Conservation (phyloP, 2,329 filamentous ascomycete species). For the Diaporthe amygdali region DNA sequence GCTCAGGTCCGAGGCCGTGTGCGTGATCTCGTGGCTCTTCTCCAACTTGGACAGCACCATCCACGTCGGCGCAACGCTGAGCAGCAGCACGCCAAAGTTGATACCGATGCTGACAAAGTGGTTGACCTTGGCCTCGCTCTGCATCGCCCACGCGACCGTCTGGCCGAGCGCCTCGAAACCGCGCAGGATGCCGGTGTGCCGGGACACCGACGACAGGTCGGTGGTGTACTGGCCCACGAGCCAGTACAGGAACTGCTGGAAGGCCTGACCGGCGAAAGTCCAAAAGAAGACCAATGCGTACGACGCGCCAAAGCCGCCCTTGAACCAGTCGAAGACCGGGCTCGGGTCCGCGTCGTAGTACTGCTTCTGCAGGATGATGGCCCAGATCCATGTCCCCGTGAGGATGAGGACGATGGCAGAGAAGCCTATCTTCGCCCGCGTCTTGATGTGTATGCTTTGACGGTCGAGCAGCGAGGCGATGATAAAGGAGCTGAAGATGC, state of each 20-base stretch:
- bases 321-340: conserved; percentile 39
- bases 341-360: conserved; percentile 33
- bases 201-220: conserved; percentile 35
- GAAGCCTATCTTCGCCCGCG: conserved; percentile 34
- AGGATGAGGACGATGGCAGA: conserved; percentile 32
- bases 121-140: conserved; percentile 37
- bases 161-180: conserved; percentile 38
- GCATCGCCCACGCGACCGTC: conserved; percentile 40
- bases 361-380: conserved; percentile 35
- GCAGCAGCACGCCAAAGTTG: conserved; percentile 37
- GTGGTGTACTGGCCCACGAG: conserved; percentile 38
- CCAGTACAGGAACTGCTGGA: conserved; percentile 40
- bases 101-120: conserved; percentile 39
- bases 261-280: conserved; percentile 53
- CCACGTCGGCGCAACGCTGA: conserved; percentile 36
- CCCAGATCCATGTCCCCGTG: conserved; percentile 39
- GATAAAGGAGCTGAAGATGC: conserved; percentile 31
- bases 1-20: neutral
- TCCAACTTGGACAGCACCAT: conserved; percentile 37
- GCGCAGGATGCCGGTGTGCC: conserved; percentile 37
- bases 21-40: conserved; percentile 33
- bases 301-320: conserved; percentile 63
- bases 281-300: conserved; percentile 71
- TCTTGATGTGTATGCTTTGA: conserved; percentile 35
- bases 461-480: conserved; percentile 37